Conservation (phyloP, 345 rosid species). For the Eutrema yunnanense region DNA sequence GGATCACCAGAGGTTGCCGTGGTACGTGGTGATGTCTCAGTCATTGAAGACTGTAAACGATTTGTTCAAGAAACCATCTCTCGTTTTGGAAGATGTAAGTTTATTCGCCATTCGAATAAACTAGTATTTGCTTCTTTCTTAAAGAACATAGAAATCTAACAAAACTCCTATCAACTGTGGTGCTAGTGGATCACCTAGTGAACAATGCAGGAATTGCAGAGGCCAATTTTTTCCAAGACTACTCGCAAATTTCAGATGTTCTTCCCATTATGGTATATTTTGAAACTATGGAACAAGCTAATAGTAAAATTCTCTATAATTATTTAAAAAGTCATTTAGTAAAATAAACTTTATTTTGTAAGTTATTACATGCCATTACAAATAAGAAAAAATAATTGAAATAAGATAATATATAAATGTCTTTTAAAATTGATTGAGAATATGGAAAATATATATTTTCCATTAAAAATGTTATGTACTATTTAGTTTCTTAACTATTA, state of each 20-base stretch:
- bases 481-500: no score
- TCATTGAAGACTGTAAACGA: conserved; percentile 27
- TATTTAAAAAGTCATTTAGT: no score
- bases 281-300: background rate
- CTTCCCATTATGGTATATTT: conserved; percentile 28
- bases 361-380: no score
- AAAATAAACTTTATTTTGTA: no score
- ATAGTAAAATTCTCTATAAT: background rate
- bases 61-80: conserved; percentile 22
- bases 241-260: conserved; percentile 21
- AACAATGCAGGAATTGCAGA: conserved; percentile 40
- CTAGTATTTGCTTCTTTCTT: background rate
- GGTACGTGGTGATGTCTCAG: conserved; percentile 28
- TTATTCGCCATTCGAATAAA: background rate
- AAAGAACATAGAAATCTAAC: background rate
- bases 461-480: no score
- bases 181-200: conserved; percentile 48
- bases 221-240: conserved; percentile 28
- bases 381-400: no score
- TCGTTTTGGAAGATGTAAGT: conserved; percentile 27
- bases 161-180: background rate
- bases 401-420: no score
- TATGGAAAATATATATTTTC: no score
- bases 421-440: no score
- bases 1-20: conserved; percentile 32